Evolutionary conservation across 108 stramenopile genomes (phyloP).

Genomic region (Nitzschia sp.): DNA sequence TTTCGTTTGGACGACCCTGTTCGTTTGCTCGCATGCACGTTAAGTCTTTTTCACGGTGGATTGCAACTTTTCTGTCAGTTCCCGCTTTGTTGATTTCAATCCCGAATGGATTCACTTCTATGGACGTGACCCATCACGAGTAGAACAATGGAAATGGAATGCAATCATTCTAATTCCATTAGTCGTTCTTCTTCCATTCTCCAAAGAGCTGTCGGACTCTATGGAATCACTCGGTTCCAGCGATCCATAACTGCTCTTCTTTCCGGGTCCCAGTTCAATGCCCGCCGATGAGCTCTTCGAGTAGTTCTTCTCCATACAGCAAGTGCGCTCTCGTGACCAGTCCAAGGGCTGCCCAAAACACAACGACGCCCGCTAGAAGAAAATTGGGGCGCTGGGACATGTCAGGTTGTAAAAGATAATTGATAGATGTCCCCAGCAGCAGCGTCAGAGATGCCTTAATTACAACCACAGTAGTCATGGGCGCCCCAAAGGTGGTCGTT

Average conservation of each 20-base stretch:
- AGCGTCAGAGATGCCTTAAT: constrained; percentile 49
- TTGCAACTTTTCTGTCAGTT: too few relatives aligned
- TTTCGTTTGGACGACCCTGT: too few relatives aligned
- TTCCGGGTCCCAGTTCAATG: constrained; percentile 16
- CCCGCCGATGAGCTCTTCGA: background rate
- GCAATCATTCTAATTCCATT: too few relatives aligned
- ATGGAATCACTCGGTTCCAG: constrained; percentile 7
- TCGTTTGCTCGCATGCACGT: too few relatives aligned
- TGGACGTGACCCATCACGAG: too few relatives aligned
- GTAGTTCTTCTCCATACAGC: constrained; percentile 8
- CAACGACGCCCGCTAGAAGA: constrained; percentile 29
- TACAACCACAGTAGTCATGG: constrained; percentile 37
- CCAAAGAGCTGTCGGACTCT: background rate
- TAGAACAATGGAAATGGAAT: too few relatives aligned
- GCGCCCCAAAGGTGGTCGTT: constrained; percentile 34
- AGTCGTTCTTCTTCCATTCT: background rate
- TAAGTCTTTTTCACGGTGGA: too few relatives aligned
- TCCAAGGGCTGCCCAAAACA: constrained; percentile 41
- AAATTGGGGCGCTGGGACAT: constrained; percentile 19
- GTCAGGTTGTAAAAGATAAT: constrained; percentile 40
- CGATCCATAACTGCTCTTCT: constrained; percentile 12
- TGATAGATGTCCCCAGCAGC: constrained; percentile 43
- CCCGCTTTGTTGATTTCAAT: too few relatives aligned
- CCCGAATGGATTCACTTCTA: too few relatives aligned
- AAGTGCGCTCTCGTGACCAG: constrained; percentile 36